Percentiles rank a stretch among this genome's conserved stretches.
These are phyloP conservation scores for Kodamaea fukazawae DNA, from an alignment of 805 yeast genomes.

Conservation along the genomic window DNA sequence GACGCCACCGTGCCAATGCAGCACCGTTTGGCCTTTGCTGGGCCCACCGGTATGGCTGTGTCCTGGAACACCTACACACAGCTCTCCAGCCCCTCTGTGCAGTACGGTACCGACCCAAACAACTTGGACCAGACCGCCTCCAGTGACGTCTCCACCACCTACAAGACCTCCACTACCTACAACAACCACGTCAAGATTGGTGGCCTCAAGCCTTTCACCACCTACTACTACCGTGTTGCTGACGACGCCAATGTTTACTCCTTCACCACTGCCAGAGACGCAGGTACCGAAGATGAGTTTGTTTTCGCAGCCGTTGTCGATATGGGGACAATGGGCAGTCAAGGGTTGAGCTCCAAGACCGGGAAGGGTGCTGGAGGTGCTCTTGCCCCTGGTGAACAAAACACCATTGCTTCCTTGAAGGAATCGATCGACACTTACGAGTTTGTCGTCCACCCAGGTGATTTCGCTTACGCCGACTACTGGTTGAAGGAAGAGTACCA, in stretches of 20 bases:
- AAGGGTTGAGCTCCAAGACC: slow-evolving; percentile 13
- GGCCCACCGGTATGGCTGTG: slow-evolving; percentile 12
- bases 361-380: slow-evolving; percentile 13
- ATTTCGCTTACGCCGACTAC: slow-evolving; percentile 16
- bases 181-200: slow-evolving; percentile 14
- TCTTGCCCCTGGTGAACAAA: slow-evolving; percentile 14
- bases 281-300: slow-evolving; percentile 12
- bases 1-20: slow-evolving; percentile 7
- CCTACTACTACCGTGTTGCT: slow-evolving; percentile 14
- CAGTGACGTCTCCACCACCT: slow-evolving; percentile 13
- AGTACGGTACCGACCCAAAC: slow-evolving; percentile 10
- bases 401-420: slow-evolving; percentile 12
- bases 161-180: slow-evolving; percentile 14
- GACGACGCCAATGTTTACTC: slow-evolving; percentile 9
- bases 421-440: slow-evolving; percentile 11
- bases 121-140: slow-evolving; percentile 10
- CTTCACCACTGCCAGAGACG: slow-evolving; percentile 13
- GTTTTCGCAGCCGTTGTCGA: slow-evolving; percentile 13
- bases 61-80: slow-evolving; percentile 15
- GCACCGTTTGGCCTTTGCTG: slow-evolving; percentile 15
- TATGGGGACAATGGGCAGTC: slow-evolving; percentile 15
- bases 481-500: slow-evolving; percentile 15
- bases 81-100: slow-evolving; percentile 11
- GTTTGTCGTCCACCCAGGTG: slow-evolving; percentile 16
- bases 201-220: slow-evolving; percentile 14